phyloP scores from a whole-genome alignment of 306 rosid genomes.

The Ceratonia siliqua region DNA sequence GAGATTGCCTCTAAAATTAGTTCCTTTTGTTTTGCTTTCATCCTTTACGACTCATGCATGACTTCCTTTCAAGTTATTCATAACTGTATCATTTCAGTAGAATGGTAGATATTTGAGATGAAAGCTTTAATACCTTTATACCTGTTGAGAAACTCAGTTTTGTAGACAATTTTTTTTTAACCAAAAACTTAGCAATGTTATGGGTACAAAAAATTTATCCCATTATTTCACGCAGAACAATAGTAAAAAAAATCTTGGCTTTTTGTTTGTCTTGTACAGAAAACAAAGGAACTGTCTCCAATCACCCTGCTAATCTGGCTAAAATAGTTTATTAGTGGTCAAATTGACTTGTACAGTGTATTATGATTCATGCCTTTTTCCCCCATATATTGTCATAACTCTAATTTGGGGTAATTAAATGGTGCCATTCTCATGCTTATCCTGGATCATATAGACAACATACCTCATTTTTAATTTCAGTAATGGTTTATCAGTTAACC shows the following conservation, averaged over 20 bases:
- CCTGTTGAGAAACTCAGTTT: not conserved
- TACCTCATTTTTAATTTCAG: too few relatives aligned
- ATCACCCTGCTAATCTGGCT: not conserved
- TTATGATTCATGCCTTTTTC: too few relatives aligned
- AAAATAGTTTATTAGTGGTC: not conserved
- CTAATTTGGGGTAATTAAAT: too few relatives aligned
- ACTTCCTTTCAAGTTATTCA: not conserved
- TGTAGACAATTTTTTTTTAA: not conserved
- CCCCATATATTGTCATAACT: too few relatives aligned
- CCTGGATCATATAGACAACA: too few relatives aligned
- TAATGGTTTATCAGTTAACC: too few relatives aligned
- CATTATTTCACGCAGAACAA: not conserved
- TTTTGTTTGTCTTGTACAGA: too few relatives aligned
- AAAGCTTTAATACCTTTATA: not conserved
- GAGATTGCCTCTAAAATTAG: not conserved
- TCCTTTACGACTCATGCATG: too few relatives aligned
- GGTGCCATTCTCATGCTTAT: too few relatives aligned
- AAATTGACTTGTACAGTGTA: too few relatives aligned
- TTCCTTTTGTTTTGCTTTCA: too few relatives aligned
- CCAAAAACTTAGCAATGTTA: not conserved
- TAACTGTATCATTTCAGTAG: not conserved
- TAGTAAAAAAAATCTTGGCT: not conserved
- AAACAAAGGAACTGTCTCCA: not conserved
- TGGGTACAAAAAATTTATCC: not conserved
- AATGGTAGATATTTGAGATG: not conserved